Evolutionary conservation across 2,329 filamentous ascomycete genomes (phyloP), one percentile per base, ranked within the genome.

Genomic region (Capronia epimyces): DNA sequence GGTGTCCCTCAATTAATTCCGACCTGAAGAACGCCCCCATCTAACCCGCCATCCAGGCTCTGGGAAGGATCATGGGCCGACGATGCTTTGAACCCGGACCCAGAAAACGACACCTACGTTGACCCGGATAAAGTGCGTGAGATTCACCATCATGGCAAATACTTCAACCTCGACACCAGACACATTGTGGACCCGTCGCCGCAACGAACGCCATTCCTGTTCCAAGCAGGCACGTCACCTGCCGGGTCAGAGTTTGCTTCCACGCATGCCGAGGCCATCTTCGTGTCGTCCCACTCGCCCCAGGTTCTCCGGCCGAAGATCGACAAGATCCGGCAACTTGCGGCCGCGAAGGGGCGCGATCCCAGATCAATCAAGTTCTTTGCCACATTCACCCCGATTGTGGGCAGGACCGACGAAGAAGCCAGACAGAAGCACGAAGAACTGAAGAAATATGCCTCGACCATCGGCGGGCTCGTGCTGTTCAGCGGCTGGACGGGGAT

Each of bases 401-500:
- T 78, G 10, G 75, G 73, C 1, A 59, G 66, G 1, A 78, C 75
- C 0, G 74, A 77, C 31, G 74, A 75, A 53, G 79, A 81, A 58
- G 79, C 79, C 0, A 64, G 68, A 32, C 71, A 65, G 0, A 82
- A 82, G 59, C 70, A 75, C 29, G 70, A 71, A 18, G 74, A 78
- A 50, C 56, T 75, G 9, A 71, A 74, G 59, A 75, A 74, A 55
- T 73, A 82, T 58, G 78, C 75, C 1, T 77, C 73, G 0, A 72
- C 74, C 0, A 66, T 79, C 13, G 79, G 77, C 0, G 78, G 76
- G 0, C 65, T 82, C 1, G 79, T 79, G 0, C 66, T 81, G 0
- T 76, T 80, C 54, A 75, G 72, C 32, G 78, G 78, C 1, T 81
- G 76, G 75, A 80, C 78, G 0, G 80, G 80, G 0, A 80, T 83